Evolutionary conservation across 192 early-diverging fungal genomes (phyloP).

Genomic region (Spizellomyces punctatus): DNA sequence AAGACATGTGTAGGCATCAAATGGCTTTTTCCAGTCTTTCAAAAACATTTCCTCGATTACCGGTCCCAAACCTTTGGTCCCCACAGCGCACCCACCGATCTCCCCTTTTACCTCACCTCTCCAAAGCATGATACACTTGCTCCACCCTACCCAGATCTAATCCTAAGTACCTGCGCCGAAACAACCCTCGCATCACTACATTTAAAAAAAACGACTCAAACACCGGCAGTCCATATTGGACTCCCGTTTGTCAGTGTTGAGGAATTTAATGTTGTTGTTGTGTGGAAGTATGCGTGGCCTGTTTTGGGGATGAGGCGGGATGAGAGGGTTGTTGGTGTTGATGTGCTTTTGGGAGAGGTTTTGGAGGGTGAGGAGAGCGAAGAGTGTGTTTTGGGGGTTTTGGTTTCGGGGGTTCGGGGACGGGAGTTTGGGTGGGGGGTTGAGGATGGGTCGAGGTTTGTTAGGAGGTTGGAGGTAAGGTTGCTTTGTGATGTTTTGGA

Average conservation of each 20-base stretch:
- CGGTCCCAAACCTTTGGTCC: constrained; percentile 6
- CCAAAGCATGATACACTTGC: constrained; percentile 19
- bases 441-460: too few relatives aligned
- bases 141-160: constrained; percentile 18
- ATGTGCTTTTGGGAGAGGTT: constrained; percentile 8
- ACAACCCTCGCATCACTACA: constrained; percentile 34
- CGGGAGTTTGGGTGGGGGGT: too few relatives aligned
- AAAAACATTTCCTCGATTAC: constrained; percentile 27
- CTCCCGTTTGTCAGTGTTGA: constrained; percentile 26
- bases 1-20: too few relatives aligned
- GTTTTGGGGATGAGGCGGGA: constrained; percentile 13
- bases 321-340: neutral
- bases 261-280: constrained; percentile 19
- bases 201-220: neutral
- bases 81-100: constrained; percentile 3
- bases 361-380: neutral
- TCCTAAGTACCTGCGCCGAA: constrained; percentile 20
- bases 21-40: constrained; percentile 39
- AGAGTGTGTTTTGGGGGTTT: neutral
- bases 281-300: constrained; percentile 25
- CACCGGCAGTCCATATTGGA: neutral
- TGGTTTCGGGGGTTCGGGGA: too few relatives aligned
- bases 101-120: constrained; percentile 31
- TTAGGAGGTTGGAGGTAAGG: too few relatives aligned
- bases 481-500: too few relatives aligned